Base-by-base conservation (phyloP, 176 grass and related monocot genomes). In the Oryza glaberrima region DNA sequence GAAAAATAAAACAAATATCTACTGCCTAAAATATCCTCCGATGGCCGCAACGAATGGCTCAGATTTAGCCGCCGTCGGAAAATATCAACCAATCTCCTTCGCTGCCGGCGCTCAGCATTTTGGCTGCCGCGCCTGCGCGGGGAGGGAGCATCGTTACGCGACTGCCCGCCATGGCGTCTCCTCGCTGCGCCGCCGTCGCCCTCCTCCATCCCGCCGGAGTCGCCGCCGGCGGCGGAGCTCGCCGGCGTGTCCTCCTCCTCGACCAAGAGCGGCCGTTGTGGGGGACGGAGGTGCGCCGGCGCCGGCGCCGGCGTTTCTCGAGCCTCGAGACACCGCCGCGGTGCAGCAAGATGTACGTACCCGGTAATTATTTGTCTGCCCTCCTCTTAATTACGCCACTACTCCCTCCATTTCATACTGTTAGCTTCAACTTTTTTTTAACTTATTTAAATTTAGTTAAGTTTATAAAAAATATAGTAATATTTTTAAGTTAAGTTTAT, bases 341-440 rank as follows among this genome's bases (percentile, higher is more conserved):
- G 25, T 94, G 92, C 92, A 66, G 79, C 70, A 94, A 94, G 92
- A 94, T 90, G 92, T 94, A 86, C 22, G 92, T 94, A 41, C 92
- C 92, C 16, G 88, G 92, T 94, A 90, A 75, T 70, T 86, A 40
- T 73, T 40, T 48, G 56, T 58, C 45, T 10, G 48, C 12, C 46
- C 69, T 46, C 3, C 36, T n/a, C 63, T 80, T 13, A 12, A 15
- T 30, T 14, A 20, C 63, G 35, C 20, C 73, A 43, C 45, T 11
- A 63, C 10, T 32, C 30, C 30, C 30, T 32, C 30, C 30, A 32
- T 32, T 32, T 32, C 30, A 32, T 32, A 32, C 30, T 32, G 30
- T 32, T 32, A 32, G 30, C 30, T 32, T 32, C 30, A 32, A 32
- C 30, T 32, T 32, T 32, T 32, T 32, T 32, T 32, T 2, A 32